Evolutionary conservation across 1,284 basidiomycete genomes (phyloP).

Genomic region (Trametes sp.): DNA sequence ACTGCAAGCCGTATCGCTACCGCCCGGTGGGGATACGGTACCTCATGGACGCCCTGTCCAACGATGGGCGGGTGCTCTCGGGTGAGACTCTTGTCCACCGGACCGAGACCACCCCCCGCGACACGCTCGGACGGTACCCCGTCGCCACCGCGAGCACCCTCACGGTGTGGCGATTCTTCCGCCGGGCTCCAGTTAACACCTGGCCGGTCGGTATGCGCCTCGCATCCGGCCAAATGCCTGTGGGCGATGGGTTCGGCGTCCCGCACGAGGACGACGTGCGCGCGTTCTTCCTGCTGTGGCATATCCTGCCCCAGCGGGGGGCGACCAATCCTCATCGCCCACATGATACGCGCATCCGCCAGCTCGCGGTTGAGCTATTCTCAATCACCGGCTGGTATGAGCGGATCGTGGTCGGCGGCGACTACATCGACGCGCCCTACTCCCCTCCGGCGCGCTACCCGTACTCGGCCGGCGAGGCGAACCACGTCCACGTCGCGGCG

Average conservation of each 20-base stretch:
- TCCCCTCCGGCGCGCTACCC: background rate
- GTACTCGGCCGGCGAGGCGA: background rate
- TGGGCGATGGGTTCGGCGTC: background rate
- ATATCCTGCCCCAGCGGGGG: background rate
- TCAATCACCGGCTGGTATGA: background rate
- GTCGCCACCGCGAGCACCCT: background rate
- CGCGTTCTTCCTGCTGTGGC: background rate
- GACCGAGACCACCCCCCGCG: background rate
- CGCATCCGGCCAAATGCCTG: background rate
- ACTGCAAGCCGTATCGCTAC: background rate
- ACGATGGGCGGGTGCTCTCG: background rate
- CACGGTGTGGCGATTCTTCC: background rate
- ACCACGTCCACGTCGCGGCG: background rate
- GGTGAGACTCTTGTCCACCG: background rate
- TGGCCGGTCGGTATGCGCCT: background rate
- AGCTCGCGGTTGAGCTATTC: background rate
- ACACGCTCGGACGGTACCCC: background rate
- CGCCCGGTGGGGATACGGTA: background rate
- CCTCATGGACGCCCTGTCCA: background rate
- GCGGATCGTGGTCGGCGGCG: background rate
- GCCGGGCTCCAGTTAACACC: background rate
- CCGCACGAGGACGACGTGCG: background rate
- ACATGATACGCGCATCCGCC: background rate
- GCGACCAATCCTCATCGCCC: background rate
- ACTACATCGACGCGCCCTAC: background rate